phyloP scores from a whole-genome alignment of 257 asterid species.

The Parsonsia alboflavescens region DNA sequence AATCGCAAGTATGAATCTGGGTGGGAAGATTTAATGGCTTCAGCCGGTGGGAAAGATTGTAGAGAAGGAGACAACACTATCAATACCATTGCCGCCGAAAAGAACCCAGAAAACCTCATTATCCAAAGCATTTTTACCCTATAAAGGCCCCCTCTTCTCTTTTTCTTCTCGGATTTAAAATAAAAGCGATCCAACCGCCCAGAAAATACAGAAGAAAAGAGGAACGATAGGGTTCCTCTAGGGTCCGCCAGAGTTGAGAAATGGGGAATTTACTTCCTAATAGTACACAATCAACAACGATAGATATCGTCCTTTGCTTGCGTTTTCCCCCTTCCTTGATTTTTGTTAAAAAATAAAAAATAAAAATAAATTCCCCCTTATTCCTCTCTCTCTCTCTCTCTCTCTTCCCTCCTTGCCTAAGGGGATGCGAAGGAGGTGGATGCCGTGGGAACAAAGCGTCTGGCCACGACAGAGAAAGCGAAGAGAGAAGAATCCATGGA shows the following conservation, averaged over 20 bases:
- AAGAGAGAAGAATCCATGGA: constrained; percentile 29
- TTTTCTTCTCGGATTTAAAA: constrained; percentile 31
- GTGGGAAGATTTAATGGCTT: constrained; percentile 75
- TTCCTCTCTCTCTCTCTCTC: constrained; percentile 14
- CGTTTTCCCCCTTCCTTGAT: background rate
- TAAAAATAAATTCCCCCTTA: too few species aligned
- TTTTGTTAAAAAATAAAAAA: too few species aligned
- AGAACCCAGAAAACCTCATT: constrained; percentile 60
- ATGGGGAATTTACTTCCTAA: background rate
- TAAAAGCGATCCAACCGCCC: constrained; percentile 14
- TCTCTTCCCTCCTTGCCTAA: constrained; percentile 17
- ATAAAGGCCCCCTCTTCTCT: constrained; percentile 20
- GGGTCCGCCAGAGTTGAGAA: constrained; percentile 44
- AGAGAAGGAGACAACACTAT: constrained; percentile 72
- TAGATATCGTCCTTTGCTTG: background rate
- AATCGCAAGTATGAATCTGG: constrained; percentile 35
- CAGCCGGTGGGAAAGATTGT: constrained; percentile 90
- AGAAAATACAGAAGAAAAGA: constrained; percentile 29
- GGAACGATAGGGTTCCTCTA: constrained; percentile 48
- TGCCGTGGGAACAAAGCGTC: constrained; percentile 29
- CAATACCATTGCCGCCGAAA: constrained; percentile 70
- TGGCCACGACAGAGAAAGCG: constrained; percentile 20
- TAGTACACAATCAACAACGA: background rate
- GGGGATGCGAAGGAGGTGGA: constrained; percentile 23
- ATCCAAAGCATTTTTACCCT: constrained; percentile 65